Base-by-base conservation (phyloP, 1,284 basidiomycete genomes). In the Kalmanozyma brasiliensis region DNA sequence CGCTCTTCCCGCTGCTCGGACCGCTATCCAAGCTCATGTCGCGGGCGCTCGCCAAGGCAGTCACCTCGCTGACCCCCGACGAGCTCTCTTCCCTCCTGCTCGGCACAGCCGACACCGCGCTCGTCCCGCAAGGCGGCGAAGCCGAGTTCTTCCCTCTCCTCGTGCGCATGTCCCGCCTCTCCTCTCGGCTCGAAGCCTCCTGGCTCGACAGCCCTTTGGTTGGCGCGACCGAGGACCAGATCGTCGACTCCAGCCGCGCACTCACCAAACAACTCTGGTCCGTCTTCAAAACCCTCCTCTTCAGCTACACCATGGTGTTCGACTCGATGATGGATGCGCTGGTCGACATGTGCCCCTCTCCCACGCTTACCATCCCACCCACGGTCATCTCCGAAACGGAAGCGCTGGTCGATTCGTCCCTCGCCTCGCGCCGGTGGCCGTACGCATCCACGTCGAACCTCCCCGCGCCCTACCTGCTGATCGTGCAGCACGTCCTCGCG, bases 231-330 rank as follows among this genome's bases (percentile, higher is more conserved):
- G 70, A 73, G 33, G 46, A 58, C 8, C 43, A 53, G 23, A 75
- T 75, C 32, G 59, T 37, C 36, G 68, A 71, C 8, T 19, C 51
- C 10, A 59, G 53, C 51, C 29, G 45, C 17, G 35, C 48, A 30
- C 47, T 62, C 41, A 72, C 74, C 14, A 68, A 58, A 30, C 51
- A 70, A 34, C 49, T 80, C 2, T 81, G 79, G 79, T 68, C 65
- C 4, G 48, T 66, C 2, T 76, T 79, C 67, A 81, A 81, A 53
- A 73, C 76, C 10, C 41, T 74, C 1, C 60, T 81, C 3, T 81
- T 81, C 65, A 69, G 73, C 36, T 73, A 66, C 46, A 79, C 79
- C 9, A 75, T 79, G 76, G 57, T 75, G n/a, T 75, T 79, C 14
- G 79, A 81, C 42, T 69, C 78, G 24, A 74, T 80, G 46, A 62